Evolutionary conservation across 2,329 filamentous ascomycete species (phyloP), one percentile per base, ranked within the genome.

Genomic region (Penicillium hordei): DNA sequence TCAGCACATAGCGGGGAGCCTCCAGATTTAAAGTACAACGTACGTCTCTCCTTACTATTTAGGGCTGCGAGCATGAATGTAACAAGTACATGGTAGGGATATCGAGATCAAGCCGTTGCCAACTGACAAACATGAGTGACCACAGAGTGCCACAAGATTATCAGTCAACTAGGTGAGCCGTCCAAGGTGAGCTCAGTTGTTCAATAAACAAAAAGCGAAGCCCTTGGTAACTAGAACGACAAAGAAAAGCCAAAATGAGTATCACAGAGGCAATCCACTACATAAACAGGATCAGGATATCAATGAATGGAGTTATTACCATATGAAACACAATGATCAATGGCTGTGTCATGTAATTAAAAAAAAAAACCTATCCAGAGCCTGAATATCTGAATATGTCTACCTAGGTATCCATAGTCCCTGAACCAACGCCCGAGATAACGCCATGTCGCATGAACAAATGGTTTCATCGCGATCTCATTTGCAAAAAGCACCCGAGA

Each of bases 401-500:
- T 45, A 38, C 34, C 25, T 49, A 48, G 36, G 31, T 39, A 57
- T 34, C n/a, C 40, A n/a, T 52, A 43, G 38, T 23, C 21, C 53
- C 54, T 17, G 4, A 53, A 44, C 46, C 46, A 63, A 63, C 61
- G 61, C 61, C 61, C 23, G 27, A 52, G 15, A 36, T 49, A 63
- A 63, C 61, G 57, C 61, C 61, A 56, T 52, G 40, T 49, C 57
- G 34, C 31, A 48, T 51, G 49, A 52, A 55, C 27, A 48, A 42
- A 23, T 33, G 33, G 17, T 34, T 34, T 17, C 52, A 38, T 36
- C n/a, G 23, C 27, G 33, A 50, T 13, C 38, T 44, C 15, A 38
- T 34, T 50, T 52, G 25, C 25, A 43, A 36, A 44, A 44, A 52
- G 27, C 19, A 36, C 40, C 21, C 21, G 21, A 34, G 40, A 36